These are phyloP conservation scores for Xylaria sp. DNA, from an alignment of 2,329 filamentous ascomycete genomes.

Conservation along the genomic window DNA sequence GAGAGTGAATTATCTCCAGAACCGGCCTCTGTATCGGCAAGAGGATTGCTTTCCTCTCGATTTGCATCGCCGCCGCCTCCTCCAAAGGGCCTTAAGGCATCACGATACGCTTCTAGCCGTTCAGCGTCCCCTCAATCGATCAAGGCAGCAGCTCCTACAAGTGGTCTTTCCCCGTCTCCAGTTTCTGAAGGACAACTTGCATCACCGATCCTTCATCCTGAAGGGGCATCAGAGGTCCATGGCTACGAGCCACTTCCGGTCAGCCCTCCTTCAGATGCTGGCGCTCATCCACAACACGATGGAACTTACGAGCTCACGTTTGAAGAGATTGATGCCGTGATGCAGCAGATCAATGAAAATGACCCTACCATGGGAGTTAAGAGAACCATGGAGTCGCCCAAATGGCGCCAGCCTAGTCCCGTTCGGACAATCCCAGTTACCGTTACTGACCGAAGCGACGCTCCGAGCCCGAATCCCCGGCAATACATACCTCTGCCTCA, in stretches of 20 bases:
- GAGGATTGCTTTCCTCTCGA: conserved; percentile 48
- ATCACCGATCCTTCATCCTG: conserved; percentile 12
- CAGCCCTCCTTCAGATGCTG: conserved; percentile 46
- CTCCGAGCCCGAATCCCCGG: conserved; percentile 76
- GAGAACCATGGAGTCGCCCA: conserved; percentile 61
- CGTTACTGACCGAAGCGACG: conserved; percentile 68
- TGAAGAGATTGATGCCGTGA: conserved; percentile 91
- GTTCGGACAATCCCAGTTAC: conserved; percentile 52
- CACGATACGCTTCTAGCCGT: conserved; percentile 57
- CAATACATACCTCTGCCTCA: conserved; percentile 61
- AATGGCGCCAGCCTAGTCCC: conserved; percentile 59
- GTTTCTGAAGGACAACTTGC: conserved; percentile 42
- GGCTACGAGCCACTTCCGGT: conserved; percentile 50
- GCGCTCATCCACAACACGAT: conserved; percentile 39
- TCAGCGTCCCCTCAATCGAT: conserved; percentile 56
- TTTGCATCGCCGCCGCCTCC: conserved; percentile 50
- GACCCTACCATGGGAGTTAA: conserved; percentile 81
- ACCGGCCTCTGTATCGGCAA: conserved; percentile 33
- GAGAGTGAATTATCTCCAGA: conserved; percentile 40
- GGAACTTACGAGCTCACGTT: conserved; percentile 64
- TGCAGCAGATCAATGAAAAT: conserved; percentile 82
- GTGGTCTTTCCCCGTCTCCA: conserved; percentile 55
- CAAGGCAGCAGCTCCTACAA: conserved; percentile 58
- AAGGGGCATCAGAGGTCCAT: conserved; percentile 46
- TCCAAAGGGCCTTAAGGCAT: conserved; percentile 57